Evolutionary conservation across 2,329 filamentous ascomycete species (phyloP).

Genomic region (Phoma herbarum): DNA sequence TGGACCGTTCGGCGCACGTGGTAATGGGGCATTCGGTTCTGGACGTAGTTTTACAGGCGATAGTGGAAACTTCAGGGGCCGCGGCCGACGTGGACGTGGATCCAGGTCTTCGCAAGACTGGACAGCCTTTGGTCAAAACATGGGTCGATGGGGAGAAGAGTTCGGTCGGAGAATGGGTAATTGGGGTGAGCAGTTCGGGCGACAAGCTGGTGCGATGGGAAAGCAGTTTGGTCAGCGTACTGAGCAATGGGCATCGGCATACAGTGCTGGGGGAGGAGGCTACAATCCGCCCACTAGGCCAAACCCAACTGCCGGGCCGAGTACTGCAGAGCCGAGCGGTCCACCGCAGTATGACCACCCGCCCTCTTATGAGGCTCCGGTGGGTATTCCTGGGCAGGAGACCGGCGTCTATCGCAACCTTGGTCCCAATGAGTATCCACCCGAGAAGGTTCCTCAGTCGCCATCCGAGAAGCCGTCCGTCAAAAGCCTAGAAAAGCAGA

Average conservation of each 20-base stretch:
- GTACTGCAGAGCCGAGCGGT: conserved; percentile 12
- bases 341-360: conserved; percentile 26
- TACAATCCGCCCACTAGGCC: not conserved
- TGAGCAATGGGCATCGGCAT: conserved; percentile 13
- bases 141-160: conserved; percentile 44
- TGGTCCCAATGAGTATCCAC: conserved; percentile 7
- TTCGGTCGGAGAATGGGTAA: conserved; percentile 23
- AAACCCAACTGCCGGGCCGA: conserved; percentile 10
- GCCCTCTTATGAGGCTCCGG: conserved; percentile 24
- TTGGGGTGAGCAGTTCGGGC: conserved; percentile 28
- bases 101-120: conserved; percentile 23
- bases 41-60: not conserved
- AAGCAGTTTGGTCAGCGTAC: conserved; percentile 27
- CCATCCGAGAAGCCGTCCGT: conserved; percentile 2
- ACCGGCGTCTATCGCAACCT: conserved; percentile 25
- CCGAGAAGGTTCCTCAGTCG: conserved; percentile 9
- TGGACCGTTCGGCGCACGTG: conserved; percentile 20
- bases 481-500: conserved; percentile 5
- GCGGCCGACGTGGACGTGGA: conserved; percentile 7
- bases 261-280: conserved; percentile 1
- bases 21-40: conserved; percentile 16
- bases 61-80: not conserved
- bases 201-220: conserved; percentile 34
- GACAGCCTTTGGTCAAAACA: conserved; percentile 28
- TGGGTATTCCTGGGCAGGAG: conserved; percentile 29